A percentile compares a stretch with the other conserved stretches of the same genome.
Conservation (phyloP, 495 filamentous ascomycete genomes). For the Podospora australis region DNA sequence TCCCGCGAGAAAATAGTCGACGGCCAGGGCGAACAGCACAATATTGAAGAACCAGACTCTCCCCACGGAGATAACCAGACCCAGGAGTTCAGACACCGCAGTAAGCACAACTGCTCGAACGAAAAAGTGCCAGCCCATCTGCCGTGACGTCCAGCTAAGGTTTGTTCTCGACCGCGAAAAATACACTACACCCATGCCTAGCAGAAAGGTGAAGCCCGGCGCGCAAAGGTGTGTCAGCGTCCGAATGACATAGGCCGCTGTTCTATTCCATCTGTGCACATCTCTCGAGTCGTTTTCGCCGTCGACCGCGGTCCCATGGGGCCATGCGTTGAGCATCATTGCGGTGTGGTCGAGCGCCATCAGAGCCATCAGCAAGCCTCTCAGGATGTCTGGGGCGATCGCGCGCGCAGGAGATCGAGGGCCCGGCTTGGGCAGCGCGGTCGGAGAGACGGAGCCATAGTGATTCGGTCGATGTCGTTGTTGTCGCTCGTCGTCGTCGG, state of each 20-base stretch:
- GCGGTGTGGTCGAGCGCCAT: conserved; percentile 31
- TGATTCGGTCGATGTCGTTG: too few relatives aligned
- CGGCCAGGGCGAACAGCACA: conserved; percentile 25
- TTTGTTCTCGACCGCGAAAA: conserved; percentile 24
- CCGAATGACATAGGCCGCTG: conserved; percentile 21
- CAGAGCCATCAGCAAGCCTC: conserved; percentile 27
- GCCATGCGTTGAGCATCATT: conserved; percentile 23
- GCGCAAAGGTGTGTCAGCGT: conserved; percentile 30
- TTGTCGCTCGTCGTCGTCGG: too few relatives aligned
- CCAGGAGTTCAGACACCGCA: conserved; percentile 10
- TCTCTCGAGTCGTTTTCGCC: conserved; percentile 20
- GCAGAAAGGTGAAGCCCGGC: conserved; percentile 31
- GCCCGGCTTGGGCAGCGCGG: not conserved
- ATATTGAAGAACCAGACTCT: conserved; percentile 29
- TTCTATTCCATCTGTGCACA: conserved; percentile 24
- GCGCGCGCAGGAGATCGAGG: conserved; percentile 15
- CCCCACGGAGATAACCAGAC: conserved; percentile 15
- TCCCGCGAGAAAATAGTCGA: conserved; percentile 30
- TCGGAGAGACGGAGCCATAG: not conserved
- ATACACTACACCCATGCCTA: conserved; percentile 33
- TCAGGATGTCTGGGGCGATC: conserved; percentile 28
- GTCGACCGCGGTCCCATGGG: conserved; percentile 23
- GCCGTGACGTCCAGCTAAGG: conserved; percentile 16
- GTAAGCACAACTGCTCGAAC: conserved; percentile 23
- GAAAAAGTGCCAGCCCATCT: conserved; percentile 25